Percentiles rank a stretch among this genome's conserved stretches.
These are phyloP conservation scores for Gossypium aridum DNA, from an alignment of 441 rosid genomes.

Conservation along the genomic window DNA sequence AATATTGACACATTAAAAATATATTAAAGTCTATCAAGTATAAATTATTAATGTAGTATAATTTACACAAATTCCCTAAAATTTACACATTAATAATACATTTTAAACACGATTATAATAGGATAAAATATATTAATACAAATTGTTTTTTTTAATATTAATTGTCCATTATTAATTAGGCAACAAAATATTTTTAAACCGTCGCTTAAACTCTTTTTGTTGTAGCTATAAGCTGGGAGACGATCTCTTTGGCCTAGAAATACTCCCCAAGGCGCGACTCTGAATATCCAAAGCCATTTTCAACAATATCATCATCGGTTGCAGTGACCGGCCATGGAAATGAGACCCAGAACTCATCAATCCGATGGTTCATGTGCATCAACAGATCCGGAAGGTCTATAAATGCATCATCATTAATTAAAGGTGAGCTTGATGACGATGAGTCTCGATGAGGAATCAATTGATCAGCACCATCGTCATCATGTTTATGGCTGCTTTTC, in stretches of 20 bases:
- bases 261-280: slow-evolving; percentile 18
- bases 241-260: neutral
- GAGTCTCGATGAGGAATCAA: slow-evolving; percentile 11
- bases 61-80: too few species aligned
- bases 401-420: slow-evolving; percentile 35
- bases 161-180: too few species aligned
- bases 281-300: slow-evolving; percentile 27
- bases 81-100: too few species aligned
- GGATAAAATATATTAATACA: too few species aligned
- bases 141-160: too few species aligned
- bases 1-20: too few species aligned
- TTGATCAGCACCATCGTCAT: neutral
- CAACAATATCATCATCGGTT: slow-evolving; percentile 13
- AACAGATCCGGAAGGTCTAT: slow-evolving; percentile 66
- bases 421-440: slow-evolving; percentile 12
- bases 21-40: too few species aligned
- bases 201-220: too few species aligned
- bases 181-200: too few species aligned
- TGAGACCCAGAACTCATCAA: slow-evolving; percentile 41
- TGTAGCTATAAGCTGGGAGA: neutral
- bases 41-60: too few species aligned
- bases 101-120: too few species aligned
- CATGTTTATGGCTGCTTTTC: neutral
- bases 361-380: slow-evolving; percentile 25
- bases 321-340: slow-evolving; percentile 30